Evolutionary conservation across 179 eudicot species (phyloP).

Genomic region (Beta lomatogona): DNA sequence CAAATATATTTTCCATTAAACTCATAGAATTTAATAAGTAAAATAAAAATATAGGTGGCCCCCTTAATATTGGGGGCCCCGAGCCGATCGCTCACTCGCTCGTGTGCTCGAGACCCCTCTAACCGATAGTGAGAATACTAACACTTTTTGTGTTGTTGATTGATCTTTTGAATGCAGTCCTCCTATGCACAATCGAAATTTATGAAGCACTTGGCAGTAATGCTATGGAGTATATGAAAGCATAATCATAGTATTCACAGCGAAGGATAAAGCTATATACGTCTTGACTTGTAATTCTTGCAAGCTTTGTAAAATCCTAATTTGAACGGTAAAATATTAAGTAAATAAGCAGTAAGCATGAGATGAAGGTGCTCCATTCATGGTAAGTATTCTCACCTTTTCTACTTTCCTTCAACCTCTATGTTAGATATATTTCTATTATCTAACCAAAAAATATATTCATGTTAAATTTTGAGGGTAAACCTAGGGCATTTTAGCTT

Average conservation of each 20-base stretch:
- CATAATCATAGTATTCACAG: not conserved
- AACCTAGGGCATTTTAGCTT: no score
- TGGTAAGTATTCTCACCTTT: not conserved
- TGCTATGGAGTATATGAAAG: constrained; percentile 16
- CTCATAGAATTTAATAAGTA: no score
- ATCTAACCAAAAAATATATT: not conserved
- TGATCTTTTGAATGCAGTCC: constrained; percentile 14
- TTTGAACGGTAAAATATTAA: not conserved
- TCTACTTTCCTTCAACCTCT: not conserved
- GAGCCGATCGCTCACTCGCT: no score
- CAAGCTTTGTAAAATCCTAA: constrained; percentile 10
- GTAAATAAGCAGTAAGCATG: constrained; percentile 13
- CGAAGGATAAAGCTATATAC: constrained; percentile 3
- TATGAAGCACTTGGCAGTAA: constrained; percentile 9
- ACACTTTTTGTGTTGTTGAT: not conserved
- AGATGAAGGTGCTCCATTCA: not conserved
- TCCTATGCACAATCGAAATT: constrained; percentile 12
- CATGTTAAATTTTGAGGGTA: no score
- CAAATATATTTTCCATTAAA: no score
- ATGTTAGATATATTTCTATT: not conserved
- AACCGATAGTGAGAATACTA: no score
- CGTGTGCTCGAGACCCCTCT: no score
- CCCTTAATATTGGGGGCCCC: no score
- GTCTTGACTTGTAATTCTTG: constrained; percentile 3
- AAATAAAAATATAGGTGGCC: no score